phyloP scores from a whole-genome alignment of 2,329 filamentous ascomycete species.

The Fusarium oxysporum region DNA sequence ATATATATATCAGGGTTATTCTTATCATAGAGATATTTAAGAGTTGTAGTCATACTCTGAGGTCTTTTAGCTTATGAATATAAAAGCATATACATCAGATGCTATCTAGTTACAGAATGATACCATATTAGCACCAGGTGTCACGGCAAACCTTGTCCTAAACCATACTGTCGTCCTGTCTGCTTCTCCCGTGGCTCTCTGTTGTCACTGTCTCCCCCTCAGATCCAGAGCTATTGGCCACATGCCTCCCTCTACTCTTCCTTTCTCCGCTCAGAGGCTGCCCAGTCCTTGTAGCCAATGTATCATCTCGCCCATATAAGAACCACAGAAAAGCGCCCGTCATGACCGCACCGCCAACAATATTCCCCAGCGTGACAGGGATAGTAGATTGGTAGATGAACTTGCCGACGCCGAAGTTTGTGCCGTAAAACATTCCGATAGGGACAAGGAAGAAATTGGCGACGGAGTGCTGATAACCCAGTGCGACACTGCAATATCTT shows the following conservation, averaged over 20 bases:
- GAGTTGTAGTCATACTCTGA: accelerated
- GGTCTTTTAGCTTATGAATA: too few species aligned
- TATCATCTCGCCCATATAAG: neutral
- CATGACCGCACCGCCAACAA: neutral
- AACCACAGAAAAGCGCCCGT: conserved; percentile 1
- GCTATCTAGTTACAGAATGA: neutral
- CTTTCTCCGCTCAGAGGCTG: neutral
- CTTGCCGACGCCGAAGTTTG: neutral
- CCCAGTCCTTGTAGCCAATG: neutral
- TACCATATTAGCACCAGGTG: too few species aligned
- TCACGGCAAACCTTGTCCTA: neutral
- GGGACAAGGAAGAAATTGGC: neutral
- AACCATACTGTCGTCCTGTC: neutral
- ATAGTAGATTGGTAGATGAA: neutral
- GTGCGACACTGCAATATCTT: neutral
- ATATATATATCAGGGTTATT: neutral
- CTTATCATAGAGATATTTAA: neutral
- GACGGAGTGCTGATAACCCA: neutral
- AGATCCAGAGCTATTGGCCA: neutral
- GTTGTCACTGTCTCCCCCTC: neutral
- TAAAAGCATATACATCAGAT: neutral
- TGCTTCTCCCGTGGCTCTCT: neutral
- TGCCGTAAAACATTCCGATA: neutral
- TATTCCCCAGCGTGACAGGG: neutral
- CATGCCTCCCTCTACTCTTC: neutral